These are phyloP conservation scores for Carallia pectinifolia DNA, from an alignment of 345 rosid species.

Conservation along the genomic window DNA sequence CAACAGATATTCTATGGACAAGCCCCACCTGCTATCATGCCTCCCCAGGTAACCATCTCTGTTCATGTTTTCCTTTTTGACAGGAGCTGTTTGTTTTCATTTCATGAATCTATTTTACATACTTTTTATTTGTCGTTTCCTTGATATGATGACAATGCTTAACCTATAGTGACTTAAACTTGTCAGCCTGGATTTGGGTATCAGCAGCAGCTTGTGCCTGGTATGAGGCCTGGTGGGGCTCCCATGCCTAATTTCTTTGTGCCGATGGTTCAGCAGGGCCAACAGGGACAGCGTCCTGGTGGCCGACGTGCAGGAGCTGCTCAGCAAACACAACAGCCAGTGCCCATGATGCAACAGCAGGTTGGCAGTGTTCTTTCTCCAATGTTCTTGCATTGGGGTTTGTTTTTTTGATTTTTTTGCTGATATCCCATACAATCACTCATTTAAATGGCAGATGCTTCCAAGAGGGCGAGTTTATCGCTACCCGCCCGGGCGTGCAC, in stretches of 20 bases:
- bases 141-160: not conserved
- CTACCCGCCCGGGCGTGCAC: conserved; percentile 72
- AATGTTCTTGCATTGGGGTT: not conserved
- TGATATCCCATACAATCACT: not conserved
- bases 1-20: conserved; percentile 88
- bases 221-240: conserved; percentile 77
- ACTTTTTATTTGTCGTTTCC: not conserved
- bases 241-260: conserved; percentile 78
- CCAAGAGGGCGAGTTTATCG: conserved; percentile 77
- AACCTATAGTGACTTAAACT: not conserved
- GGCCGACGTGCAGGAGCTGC: conserved; percentile 64
- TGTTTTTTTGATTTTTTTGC: not conserved
- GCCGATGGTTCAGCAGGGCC: conserved; percentile 93
- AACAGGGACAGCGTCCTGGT: conserved; percentile 84
- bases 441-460: conserved; percentile 48
- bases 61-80: not conserved
- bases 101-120: not conserved
- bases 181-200: conserved; percentile 82
- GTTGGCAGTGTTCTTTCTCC: conserved; percentile 27
- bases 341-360: conserved; percentile 83
- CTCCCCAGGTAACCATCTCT: conserved; percentile 57
- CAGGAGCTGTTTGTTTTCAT: not conserved
- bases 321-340: conserved; percentile 78
- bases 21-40: conserved; percentile 75
- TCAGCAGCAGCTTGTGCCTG: conserved; percentile 94